phyloP scores from a whole-genome alignment of 2,329 filamentous ascomycete species.

The Trichophyton verrucosum region DNA sequence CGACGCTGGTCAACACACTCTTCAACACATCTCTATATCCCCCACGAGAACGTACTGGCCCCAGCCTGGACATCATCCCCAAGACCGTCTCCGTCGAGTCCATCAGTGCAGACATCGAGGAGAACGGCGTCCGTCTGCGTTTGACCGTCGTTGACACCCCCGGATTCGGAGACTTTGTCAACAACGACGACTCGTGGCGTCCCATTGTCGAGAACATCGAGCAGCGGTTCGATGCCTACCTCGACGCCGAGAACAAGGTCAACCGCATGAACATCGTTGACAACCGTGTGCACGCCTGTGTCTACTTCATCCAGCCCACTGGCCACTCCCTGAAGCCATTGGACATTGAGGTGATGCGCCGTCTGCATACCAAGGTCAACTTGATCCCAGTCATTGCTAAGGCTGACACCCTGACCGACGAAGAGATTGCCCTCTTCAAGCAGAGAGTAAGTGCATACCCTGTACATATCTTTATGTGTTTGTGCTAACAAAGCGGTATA shows the following conservation, averaged over 20 bases:
- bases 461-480: neutral
- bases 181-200: constrained; percentile 99
- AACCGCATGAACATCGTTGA: constrained; percentile 99
- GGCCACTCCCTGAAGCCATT: constrained; percentile 96
- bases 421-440: constrained; percentile 92
- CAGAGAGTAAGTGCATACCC: constrained; percentile 56
- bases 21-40: constrained; percentile 99
- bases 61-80: constrained; percentile 93
- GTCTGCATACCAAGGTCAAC: constrained; percentile 99
- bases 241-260: constrained; percentile 99
- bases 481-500: constrained; percentile 27
- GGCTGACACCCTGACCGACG: constrained; percentile 92
- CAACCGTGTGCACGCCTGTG: constrained; percentile 96
- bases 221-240: constrained; percentile 94
- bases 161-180: constrained; percentile 97
- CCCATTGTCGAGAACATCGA: constrained; percentile 99
- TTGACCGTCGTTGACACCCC: constrained; percentile 96
- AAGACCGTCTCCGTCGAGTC: constrained; percentile 95
- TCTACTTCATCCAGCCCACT: constrained; percentile 99
- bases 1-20: constrained; percentile 94
- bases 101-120: constrained; percentile 92
- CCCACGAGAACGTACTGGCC: constrained; percentile 94
- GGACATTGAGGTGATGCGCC: constrained; percentile 98
- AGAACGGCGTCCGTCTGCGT: constrained; percentile 91
- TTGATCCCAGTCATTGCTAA: constrained; percentile 98